Percentiles rank a stretch among this genome's conserved stretches.
These are phyloP conservation scores for Alisma plantagoaquatica DNA, from an alignment of 106 monocot species.

Conservation along the genomic window DNA sequence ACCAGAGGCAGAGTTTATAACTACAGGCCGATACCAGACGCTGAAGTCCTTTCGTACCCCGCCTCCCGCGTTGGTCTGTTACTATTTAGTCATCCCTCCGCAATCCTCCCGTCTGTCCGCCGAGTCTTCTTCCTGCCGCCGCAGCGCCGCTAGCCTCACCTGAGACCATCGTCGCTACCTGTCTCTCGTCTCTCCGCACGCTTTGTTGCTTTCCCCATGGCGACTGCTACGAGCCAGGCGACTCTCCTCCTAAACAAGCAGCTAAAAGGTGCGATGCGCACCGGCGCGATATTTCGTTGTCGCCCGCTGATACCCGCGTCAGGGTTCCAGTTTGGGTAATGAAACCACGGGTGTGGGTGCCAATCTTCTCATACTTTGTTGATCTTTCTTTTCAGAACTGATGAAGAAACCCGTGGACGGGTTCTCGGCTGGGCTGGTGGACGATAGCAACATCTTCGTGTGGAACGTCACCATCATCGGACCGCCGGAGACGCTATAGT, in stretches of 20 bases:
- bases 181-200: too few species aligned
- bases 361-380: background rate
- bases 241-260: slow-evolving; percentile 51
- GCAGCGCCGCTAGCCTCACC: too few species aligned
- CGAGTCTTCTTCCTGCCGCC: too few species aligned
- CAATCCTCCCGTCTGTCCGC: too few species aligned
- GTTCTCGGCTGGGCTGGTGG: slow-evolving; percentile 25
- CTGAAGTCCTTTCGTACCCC: too few species aligned
- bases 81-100: too few species aligned
- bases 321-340: background rate
- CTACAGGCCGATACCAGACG: too few species aligned
- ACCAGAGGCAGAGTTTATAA: too few species aligned
- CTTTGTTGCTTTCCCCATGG: slow-evolving; percentile 1
- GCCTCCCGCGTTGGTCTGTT: too few species aligned
- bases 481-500: slow-evolving; percentile 24
- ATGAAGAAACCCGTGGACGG: slow-evolving; percentile 27
- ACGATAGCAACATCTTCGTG: slow-evolving; percentile 20
- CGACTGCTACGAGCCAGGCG: slow-evolving; percentile 37
- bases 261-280: slow-evolving; percentile 34
- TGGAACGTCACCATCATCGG: slow-evolving; percentile 31
- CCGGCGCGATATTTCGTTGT: too few species aligned
- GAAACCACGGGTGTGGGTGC: background rate
- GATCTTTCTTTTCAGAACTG: slow-evolving; percentile 13
- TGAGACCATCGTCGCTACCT: too few species aligned
- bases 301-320: background rate